Percentiles rank a stretch among this genome's conserved stretches.
phyloP scores from a whole-genome alignment of 371 early-diverging fungal species.

The Mucor circinelloides region DNA sequence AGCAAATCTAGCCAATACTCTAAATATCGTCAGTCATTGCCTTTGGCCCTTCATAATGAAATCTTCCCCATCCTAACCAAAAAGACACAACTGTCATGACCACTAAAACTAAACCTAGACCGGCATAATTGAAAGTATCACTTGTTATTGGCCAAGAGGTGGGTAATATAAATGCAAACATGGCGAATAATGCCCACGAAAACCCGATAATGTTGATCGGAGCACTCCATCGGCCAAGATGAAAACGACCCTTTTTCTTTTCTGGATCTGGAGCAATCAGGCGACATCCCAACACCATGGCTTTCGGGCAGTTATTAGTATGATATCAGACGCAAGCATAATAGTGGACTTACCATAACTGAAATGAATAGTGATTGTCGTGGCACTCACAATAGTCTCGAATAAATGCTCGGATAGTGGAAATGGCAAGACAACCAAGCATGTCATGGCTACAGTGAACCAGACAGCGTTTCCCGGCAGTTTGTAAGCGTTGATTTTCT shows the following conservation, averaged over 20 bases:
- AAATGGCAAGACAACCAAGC: conserved; percentile 43
- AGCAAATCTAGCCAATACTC: background rate
- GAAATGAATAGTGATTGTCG: conserved; percentile 71
- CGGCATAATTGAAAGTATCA: conserved; percentile 29
- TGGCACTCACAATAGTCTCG: conserved; percentile 67
- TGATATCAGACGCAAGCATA: background rate
- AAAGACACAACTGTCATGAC: conserved; percentile 14
- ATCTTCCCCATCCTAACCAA: conserved; percentile 31
- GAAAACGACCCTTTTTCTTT: conserved; percentile 34
- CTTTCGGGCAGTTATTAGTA: conserved; percentile 14
- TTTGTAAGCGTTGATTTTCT: conserved; percentile 33
- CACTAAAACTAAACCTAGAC: conserved; percentile 19
- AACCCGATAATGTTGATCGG: conserved; percentile 33
- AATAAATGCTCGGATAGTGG: conserved; percentile 44
- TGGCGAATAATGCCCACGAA: conserved; percentile 36
- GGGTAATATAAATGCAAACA: conserved; percentile 38
- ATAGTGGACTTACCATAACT: conserved; percentile 56
- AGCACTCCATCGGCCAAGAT: conserved; percentile 31
- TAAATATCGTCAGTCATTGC: conserved; percentile 25
- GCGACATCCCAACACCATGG: conserved; percentile 38
- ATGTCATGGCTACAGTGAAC: conserved; percentile 37
- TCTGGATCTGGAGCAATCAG: conserved; percentile 13
- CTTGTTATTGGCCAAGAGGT: conserved; percentile 42
- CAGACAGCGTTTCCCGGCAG: conserved; percentile 50
- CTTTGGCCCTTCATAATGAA: conserved; percentile 33